Percentiles rank a stretch among this genome's conserved stretches.
phyloP scores from a whole-genome alignment of 441 rosid species.

The Euphorbia neoarborescens region DNA sequence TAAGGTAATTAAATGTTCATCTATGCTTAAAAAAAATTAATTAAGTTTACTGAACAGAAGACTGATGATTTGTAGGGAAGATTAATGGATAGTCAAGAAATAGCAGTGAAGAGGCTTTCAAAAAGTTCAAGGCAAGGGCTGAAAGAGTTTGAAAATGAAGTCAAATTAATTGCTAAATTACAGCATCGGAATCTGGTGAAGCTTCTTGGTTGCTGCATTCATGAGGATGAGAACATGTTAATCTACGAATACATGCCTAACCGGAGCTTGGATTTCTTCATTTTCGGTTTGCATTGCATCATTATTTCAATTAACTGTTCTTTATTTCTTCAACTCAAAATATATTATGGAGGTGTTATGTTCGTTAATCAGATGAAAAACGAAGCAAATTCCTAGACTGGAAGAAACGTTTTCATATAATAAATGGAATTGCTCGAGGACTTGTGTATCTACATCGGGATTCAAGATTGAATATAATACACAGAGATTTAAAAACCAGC shows the following conservation, averaged over 20 bases:
- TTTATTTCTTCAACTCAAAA: too few species aligned
- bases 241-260: not conserved
- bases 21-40: too few species aligned
- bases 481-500: too few species aligned
- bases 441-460: not conserved
- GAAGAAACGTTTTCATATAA: not conserved
- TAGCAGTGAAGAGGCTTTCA: conserved; percentile 20
- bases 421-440: not conserved
- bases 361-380: not conserved
- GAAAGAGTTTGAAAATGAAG: not conserved
- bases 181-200: not conserved
- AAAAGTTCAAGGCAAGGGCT: conserved; percentile 15
- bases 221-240: not conserved
- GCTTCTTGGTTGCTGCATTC: not conserved
- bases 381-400: not conserved
- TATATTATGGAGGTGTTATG: too few species aligned
- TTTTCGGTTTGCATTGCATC: not conserved
- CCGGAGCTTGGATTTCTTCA: not conserved
- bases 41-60: too few species aligned
- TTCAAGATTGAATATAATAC: not conserved
- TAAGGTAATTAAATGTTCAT: not conserved
- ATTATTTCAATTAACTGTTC: conserved; percentile 15
- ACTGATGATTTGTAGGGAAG: not conserved
- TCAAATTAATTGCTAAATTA: not conserved
- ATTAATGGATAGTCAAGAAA: conserved; percentile 1